These are phyloP conservation scores for Clohesyomyces aquaticus DNA, from an alignment of 495 filamentous ascomycete genomes.

Conservation along the genomic window DNA sequence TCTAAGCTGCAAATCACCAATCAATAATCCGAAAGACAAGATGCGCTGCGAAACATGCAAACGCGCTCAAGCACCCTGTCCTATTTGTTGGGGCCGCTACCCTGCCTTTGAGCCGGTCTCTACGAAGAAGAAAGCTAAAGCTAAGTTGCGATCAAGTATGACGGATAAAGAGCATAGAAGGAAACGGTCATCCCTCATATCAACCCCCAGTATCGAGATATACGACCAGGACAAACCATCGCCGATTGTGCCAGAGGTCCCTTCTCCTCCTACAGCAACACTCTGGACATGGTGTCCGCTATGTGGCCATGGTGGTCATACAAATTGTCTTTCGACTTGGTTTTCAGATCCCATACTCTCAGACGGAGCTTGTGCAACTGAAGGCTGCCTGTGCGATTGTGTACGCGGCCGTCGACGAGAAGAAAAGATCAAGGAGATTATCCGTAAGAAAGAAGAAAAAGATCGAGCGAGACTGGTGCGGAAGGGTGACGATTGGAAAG, in stretches of 20 bases:
- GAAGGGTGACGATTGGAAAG: slow-evolving; percentile 40
- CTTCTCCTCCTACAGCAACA: slow-evolving; percentile 15
- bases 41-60: slow-evolving; percentile 44
- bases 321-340: slow-evolving; percentile 44
- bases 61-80: slow-evolving; percentile 42
- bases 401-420: slow-evolving; percentile 37
- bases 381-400: slow-evolving; percentile 48
- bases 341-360: slow-evolving; percentile 30
- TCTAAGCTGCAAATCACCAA: slow-evolving; percentile 43
- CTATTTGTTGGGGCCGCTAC: slow-evolving; percentile 44
- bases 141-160: slow-evolving; percentile 16
- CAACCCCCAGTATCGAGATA: background rate
- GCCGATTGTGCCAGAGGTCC: slow-evolving; percentile 22
- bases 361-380: slow-evolving; percentile 45
- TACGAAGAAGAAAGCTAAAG: slow-evolving; percentile 31
- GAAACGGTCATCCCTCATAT: slow-evolving; percentile 30
- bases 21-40: slow-evolving; percentile 42
- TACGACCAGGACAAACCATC: slow-evolving; percentile 6
- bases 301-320: slow-evolving; percentile 47
- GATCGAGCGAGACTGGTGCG: slow-evolving; percentile 25
- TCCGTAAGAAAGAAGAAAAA: slow-evolving; percentile 33
- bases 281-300: slow-evolving; percentile 45
- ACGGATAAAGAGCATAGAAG: slow-evolving; percentile 24
- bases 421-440: slow-evolving; percentile 24
- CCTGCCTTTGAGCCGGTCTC: slow-evolving; percentile 42